Percentiles rank a stretch among this genome's conserved stretches.
These are phyloP conservation scores for Eremochloa ophiuroides DNA, from an alignment of 176 grass and related monocot genomes.

Conservation along the genomic window DNA sequence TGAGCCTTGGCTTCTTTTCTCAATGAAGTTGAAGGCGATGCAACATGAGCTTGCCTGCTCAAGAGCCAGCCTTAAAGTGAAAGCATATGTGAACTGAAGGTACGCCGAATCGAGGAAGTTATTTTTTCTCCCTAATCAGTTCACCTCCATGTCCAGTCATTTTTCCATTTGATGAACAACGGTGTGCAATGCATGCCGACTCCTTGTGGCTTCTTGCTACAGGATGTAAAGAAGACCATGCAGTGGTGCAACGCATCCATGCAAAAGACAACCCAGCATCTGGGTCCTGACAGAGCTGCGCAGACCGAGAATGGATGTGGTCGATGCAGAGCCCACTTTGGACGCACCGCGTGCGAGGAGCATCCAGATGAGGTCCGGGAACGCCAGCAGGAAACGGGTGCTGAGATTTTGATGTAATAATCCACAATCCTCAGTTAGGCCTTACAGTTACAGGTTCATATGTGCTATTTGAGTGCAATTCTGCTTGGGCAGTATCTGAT, in stretches of 20 bases:
- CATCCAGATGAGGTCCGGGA: constrained; percentile 20
- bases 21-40: constrained; percentile 40
- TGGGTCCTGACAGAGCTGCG: neutral
- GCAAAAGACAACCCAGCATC: neutral
- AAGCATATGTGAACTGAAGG: constrained; percentile 52
- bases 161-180: neutral
- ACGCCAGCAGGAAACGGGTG: constrained; percentile 44
- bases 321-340: constrained; percentile 14
- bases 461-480: no score
- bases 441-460: no score
- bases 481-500: no score
- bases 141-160: neutral
- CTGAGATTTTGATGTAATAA: constrained; percentile 46
- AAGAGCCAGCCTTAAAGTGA: constrained; percentile 37
- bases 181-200: neutral
- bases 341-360: neutral
- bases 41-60: constrained; percentile 55
- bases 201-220: neutral
- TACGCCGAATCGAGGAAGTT: no score
- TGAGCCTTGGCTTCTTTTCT: neutral
- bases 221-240: constrained; percentile 41
- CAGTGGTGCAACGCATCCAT: neutral
- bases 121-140: no score
- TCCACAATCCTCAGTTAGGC: neutral
- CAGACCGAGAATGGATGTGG: constrained; percentile 14